These are phyloP conservation scores for Leishmania braziliensis DNA, from an alignment of 208 protist genomes.

Conservation along the genomic window DNA sequence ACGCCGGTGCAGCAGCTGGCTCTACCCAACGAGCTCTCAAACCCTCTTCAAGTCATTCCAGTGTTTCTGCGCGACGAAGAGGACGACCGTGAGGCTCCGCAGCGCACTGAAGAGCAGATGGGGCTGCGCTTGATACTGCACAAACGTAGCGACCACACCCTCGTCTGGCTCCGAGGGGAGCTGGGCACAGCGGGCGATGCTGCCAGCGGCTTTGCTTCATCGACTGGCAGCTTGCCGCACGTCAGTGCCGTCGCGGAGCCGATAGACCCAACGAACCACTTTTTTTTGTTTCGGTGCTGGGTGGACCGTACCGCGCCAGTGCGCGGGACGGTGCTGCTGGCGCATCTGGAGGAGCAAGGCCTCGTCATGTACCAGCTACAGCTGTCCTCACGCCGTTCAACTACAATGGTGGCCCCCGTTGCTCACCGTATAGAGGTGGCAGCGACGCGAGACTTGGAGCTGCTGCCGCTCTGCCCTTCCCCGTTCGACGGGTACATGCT, in stretches of 20 bases:
- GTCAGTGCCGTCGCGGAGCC: conserved; percentile 11
- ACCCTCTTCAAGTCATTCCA: conserved; percentile 30
- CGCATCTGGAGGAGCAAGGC: conserved; percentile 30
- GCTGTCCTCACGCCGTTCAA: neutral
- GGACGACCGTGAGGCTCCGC: conserved; percentile 20
- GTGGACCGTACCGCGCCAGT: conserved; percentile 45
- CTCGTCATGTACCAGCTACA: conserved; percentile 29
- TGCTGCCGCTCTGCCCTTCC: conserved; percentile 60
- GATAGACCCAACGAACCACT: neutral
- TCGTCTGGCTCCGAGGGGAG: conserved; percentile 33
- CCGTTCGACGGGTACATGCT: conserved; percentile 61
- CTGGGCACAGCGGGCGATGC: neutral
- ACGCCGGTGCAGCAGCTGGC: conserved; percentile 30
- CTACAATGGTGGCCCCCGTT: neutral
- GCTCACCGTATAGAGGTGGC: conserved; percentile 28
- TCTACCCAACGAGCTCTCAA: conserved; percentile 21
- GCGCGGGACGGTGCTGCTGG: conserved; percentile 34
- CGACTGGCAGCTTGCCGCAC: conserved; percentile 2
- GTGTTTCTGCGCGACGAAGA: conserved; percentile 27
- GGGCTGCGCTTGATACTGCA: conserved; percentile 43
- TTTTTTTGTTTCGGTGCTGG: conserved; percentile 38
- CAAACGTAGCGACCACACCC: conserved; percentile 33
- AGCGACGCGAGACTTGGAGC: conserved; percentile 35
- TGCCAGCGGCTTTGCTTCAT: neutral
- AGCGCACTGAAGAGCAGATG: conserved; percentile 16